A percentile compares a stretch with the other conserved stretches of the same genome.
These are phyloP conservation scores for Barnettozyma botsteinii DNA, from an alignment of 805 yeast genomes.

Conservation along the genomic window DNA sequence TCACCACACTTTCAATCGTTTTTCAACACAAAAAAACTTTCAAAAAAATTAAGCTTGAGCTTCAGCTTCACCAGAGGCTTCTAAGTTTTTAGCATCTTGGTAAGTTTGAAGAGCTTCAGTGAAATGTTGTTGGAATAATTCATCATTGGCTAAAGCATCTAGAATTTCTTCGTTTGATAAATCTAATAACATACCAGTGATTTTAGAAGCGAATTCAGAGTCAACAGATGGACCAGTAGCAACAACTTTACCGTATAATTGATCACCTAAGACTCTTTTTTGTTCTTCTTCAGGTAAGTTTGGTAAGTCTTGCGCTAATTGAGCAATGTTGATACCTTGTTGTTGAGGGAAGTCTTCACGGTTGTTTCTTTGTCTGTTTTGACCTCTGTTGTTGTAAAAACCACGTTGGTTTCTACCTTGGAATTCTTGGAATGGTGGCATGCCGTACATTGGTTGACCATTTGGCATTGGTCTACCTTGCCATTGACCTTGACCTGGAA, in stretches of 20 bases:
- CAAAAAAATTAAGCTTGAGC: conserved; percentile 11
- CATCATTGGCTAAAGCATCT: conserved; percentile 84
- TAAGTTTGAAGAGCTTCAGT: conserved; percentile 93
- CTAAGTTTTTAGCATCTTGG: conserved; percentile 70
- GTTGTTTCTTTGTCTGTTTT: conserved; percentile 35
- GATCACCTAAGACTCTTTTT: conserved; percentile 97
- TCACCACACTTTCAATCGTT: conserved; percentile 2
- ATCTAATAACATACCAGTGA: conserved; percentile 98
- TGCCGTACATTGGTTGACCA: conserved; percentile 83
- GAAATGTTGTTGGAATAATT: conserved; percentile 82
- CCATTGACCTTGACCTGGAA: conserved; percentile 63
- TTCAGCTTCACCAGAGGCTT: conserved; percentile 9
- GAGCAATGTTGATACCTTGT: conserved; percentile 27
- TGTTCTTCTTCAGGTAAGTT: conserved; percentile 81
- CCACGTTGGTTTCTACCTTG: conserved; percentile 43
- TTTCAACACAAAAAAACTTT: neutral
- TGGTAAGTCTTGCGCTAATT: conserved; percentile 57
- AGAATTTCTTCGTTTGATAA: conserved; percentile 89
- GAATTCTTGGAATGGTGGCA: conserved; percentile 71
- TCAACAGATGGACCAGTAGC: conserved; percentile 83
- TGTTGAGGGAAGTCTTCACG: conserved; percentile 19
- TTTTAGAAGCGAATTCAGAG: conserved; percentile 95
- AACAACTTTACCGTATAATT: conserved; percentile 86
- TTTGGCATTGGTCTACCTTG: conserved; percentile 53
- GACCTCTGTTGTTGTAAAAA: conserved; percentile 42